These are phyloP conservation scores for Ophiostoma sp. DNA, from an alignment of 2,329 filamentous ascomycete genomes.

Conservation along the genomic window DNA sequence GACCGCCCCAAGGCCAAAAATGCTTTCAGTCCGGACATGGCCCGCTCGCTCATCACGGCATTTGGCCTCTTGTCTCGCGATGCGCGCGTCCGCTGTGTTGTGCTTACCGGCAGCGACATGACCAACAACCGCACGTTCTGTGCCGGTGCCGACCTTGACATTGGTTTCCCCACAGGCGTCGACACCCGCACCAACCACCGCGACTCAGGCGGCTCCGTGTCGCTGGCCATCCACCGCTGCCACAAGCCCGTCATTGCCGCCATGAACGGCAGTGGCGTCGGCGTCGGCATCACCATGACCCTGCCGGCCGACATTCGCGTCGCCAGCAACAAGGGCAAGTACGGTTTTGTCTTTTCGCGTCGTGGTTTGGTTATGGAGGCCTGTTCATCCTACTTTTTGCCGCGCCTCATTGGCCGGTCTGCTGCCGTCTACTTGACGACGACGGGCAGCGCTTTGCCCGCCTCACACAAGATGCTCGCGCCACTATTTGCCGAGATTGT, in stretches of 20 bases:
- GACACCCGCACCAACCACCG: constrained; percentile 41
- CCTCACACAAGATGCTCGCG: constrained; percentile 52
- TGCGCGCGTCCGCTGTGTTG: constrained; percentile 54
- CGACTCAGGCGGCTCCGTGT: constrained; percentile 54
- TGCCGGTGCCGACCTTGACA: constrained; percentile 56
- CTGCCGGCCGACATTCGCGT: constrained; percentile 56
- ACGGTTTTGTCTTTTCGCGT: constrained; percentile 73
- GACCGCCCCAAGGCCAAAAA: constrained; percentile 67
- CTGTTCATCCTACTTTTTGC: constrained; percentile 69
- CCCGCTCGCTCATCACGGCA: constrained; percentile 57
- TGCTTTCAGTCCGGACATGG: constrained; percentile 68
- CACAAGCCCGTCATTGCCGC: constrained; percentile 60
- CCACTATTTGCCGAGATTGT: constrained; percentile 68
- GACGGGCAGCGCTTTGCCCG: constrained; percentile 62
- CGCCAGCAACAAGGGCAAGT: constrained; percentile 59
- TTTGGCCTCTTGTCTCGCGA: constrained; percentile 54
- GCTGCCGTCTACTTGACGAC: constrained; percentile 66
- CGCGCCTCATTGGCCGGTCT: constrained; percentile 65
- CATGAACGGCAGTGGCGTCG: constrained; percentile 60
- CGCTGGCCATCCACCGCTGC: constrained; percentile 58
- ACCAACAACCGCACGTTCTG: constrained; percentile 56
- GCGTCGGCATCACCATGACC: constrained; percentile 63
- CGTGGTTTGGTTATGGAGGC: constrained; percentile 73
- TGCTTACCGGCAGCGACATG: constrained; percentile 54
- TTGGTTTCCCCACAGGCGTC: constrained; percentile 32